Evolutionary conservation across 805 yeast genomes (phyloP).

Genomic region (Nakazawaea wyomingensis): DNA sequence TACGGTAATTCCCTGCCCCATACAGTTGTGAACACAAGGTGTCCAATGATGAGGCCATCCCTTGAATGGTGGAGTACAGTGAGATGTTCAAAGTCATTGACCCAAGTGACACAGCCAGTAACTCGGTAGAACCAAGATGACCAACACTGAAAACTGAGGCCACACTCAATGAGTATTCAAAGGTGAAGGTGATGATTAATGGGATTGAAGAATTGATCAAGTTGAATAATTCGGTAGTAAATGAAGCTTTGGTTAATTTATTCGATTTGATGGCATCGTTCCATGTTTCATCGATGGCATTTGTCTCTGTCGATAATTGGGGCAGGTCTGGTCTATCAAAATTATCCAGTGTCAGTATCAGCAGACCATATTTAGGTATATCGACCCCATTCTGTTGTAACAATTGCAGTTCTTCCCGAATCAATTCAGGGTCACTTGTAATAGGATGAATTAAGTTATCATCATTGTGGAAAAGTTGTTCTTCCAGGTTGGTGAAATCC

Average conservation of each 20-base stretch:
- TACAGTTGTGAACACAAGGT: constrained; percentile 58
- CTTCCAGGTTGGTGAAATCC: constrained; percentile 33
- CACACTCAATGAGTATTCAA: constrained; percentile 49
- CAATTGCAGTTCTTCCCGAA: constrained; percentile 6
- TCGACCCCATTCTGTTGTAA: constrained; percentile 7
- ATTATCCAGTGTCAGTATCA: neutral
- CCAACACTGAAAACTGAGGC: constrained; percentile 54
- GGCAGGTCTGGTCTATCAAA: no score
- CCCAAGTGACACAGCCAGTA: constrained; percentile 56
- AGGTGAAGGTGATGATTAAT: constrained; percentile 45
- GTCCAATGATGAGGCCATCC: constrained; percentile 52
- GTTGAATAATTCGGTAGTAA: constrained; percentile 19
- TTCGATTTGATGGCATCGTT: constrained; percentile 1
- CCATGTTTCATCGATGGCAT: constrained; percentile 5
- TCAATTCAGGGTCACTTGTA: neutral
- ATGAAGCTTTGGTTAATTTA: constrained; percentile 2
- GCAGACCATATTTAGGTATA: constrained; percentile 4
- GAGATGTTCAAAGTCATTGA: constrained; percentile 53
- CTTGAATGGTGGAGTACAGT: constrained; percentile 51
- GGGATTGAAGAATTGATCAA: constrained; percentile 41
- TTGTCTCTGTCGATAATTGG: no score
- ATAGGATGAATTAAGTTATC: neutral
- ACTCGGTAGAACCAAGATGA: constrained; percentile 51
- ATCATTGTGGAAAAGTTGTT: neutral
- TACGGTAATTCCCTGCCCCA: constrained; percentile 45